Evolutionary conservation across 352 stramenopile species (phyloP).

Genomic region (Pythium oligandrum): DNA sequence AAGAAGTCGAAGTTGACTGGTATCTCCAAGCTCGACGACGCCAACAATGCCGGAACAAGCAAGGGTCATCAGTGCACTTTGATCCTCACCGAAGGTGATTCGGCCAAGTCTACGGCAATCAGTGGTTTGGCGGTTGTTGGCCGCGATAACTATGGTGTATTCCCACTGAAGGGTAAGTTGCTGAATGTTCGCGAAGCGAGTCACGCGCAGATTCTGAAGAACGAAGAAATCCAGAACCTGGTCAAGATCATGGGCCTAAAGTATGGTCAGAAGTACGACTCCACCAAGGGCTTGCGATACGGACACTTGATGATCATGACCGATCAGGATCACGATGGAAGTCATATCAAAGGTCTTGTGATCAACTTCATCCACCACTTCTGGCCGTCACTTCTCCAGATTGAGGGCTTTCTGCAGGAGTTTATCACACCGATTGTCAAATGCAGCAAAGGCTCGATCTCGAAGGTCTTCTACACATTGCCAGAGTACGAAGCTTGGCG

Average conservation of each 20-base stretch:
- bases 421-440: slow-evolving; percentile 99
- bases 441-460: slow-evolving; percentile 85
- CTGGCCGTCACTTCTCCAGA: slow-evolving; percentile 94
- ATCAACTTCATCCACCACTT: slow-evolving; percentile 99
- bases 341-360: slow-evolving; percentile 98
- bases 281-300: slow-evolving; percentile 89
- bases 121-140: slow-evolving; percentile 95
- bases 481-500: slow-evolving; percentile 96
- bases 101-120: slow-evolving; percentile 97
- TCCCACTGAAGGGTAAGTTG: slow-evolving; percentile 96
- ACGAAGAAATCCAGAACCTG: slow-evolving; percentile 97
- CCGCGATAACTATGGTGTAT: slow-evolving; percentile 96
- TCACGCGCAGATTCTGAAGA: slow-evolving; percentile 95
- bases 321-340: slow-evolving; percentile 99
- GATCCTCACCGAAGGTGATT: slow-evolving; percentile 99
- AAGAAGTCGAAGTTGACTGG: slow-evolving; percentile 85
- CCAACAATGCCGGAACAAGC: slow-evolving; percentile 92
- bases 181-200: slow-evolving; percentile 99
- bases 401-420: slow-evolving; percentile 89
- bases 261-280: slow-evolving; percentile 93
- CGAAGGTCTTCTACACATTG: slow-evolving; percentile 96
- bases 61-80: slow-evolving; percentile 92
- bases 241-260: slow-evolving; percentile 97
- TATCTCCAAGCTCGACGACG: slow-evolving; percentile 98
- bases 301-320: slow-evolving; percentile 99